Evolutionary conservation across 371 early-diverging fungal species (phyloP), one percentile per base, ranked within the genome.

Genomic region (Rhizopus stolonifer): DNA sequence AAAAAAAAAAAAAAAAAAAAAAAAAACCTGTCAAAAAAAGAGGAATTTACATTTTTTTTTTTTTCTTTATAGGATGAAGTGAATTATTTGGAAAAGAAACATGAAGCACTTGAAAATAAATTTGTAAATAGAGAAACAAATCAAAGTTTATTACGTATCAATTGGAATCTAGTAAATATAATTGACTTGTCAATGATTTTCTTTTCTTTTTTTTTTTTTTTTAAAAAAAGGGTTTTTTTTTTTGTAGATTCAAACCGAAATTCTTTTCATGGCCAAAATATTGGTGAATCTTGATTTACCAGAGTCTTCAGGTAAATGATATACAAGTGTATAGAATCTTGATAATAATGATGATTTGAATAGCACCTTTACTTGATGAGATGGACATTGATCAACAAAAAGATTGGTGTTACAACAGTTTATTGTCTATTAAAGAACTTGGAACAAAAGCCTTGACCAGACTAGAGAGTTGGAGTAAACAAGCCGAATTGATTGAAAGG

Each of bases 191-290:
- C n/a, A n/a, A n/a, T n/a, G n/a, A n/a, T n/a, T n/a, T n/a, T n/a
- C n/a, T n/a, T n/a, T n/a, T n/a, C n/a, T n/a, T n/a, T n/a, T n/a
- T n/a, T n/a, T n/a, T n/a, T n/a, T n/a, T n/a, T n/a, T n/a, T n/a
- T n/a, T n/a, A n/a, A n/a, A n/a, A n/a, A n/a, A n/a, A n/a, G n/a
- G n/a, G n/a, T n/a, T n/a, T n/a, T n/a, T n/a, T n/a, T n/a, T n/a
- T n/a, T n/a, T n/a, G n/a, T n/a, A 62, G 63, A 58, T 63, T 58
- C 63, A 63, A 58, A 46, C 50, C 1, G 54, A 63, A 47, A 54
- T 63, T 13, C 46, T 45, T 6, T 58, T 63, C 23, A 63, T 63
- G 46, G 47, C 58, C 13, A 54, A 51, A 46, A 42, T 58, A 21
- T 15, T 58, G 29, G 36, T 54, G 18, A 42, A 50, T n/a, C 24